These are phyloP conservation scores for Magnaporthiopsis incrustans DNA, from an alignment of 2,329 filamentous ascomycete genomes.

Conservation along the genomic window DNA sequence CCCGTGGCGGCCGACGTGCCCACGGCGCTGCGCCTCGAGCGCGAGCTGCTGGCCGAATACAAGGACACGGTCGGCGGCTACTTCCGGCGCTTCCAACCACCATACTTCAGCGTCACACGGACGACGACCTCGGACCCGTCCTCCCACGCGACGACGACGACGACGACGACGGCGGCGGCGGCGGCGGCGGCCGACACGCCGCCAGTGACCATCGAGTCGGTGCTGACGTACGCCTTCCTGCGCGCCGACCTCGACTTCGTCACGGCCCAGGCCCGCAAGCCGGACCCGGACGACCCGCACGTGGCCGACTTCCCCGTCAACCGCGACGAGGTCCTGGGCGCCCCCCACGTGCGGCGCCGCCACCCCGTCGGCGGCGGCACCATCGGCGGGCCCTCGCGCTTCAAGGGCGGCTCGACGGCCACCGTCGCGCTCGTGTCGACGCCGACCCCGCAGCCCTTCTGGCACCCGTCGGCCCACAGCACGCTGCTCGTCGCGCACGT, in stretches of 20 bases:
- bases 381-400: slow-evolving; percentile 70
- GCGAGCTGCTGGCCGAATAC: slow-evolving; percentile 66
- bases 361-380: slow-evolving; percentile 35
- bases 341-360: slow-evolving; percentile 27
- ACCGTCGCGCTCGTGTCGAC: slow-evolving; percentile 88
- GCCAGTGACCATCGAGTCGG: slow-evolving; percentile 58
- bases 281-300: slow-evolving; percentile 62
- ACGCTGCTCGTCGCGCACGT: slow-evolving; percentile 85
- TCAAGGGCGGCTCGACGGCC: slow-evolving; percentile 89
- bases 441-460: slow-evolving; percentile 84
- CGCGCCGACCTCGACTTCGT: slow-evolving; percentile 94
- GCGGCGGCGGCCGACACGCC: neutral
- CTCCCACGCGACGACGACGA: neutral
- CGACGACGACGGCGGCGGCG: no score
- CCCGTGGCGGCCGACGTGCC: slow-evolving; percentile 43
- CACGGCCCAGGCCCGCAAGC: slow-evolving; percentile 75
- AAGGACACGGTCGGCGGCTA: slow-evolving; percentile 84
- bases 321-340: slow-evolving; percentile 72
- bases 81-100: slow-evolving; percentile 81
- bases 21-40: slow-evolving; percentile 62
- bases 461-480: slow-evolving; percentile 81
- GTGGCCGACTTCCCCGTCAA: slow-evolving; percentile 73
- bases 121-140: slow-evolving; percentile 8
- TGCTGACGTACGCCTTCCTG: slow-evolving; percentile 87
- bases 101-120: slow-evolving; percentile 52